Evolutionary conservation across 1,139 yeast species (phyloP), one percentile per base, ranked within the genome.

Genomic region (Debaryomycetaceae sp.): DNA sequence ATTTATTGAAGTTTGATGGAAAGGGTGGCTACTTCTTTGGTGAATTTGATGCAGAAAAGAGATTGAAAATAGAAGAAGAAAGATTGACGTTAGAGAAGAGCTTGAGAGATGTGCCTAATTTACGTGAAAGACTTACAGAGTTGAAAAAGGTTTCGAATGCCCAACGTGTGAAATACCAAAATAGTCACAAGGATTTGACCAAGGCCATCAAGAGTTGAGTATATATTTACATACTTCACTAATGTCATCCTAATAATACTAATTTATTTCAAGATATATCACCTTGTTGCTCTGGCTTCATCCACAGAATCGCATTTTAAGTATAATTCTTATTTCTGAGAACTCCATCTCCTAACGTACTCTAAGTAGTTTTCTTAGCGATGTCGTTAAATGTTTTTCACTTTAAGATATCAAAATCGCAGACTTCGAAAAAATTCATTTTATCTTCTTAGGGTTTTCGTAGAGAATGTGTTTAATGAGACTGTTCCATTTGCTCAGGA

Each of bases 1-100:
- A 78, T 53, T 77, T 91, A 45, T 70, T 91, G 47, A 91, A 88
- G 60, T 88, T 89, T 58, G 92, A 85, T 56, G 95, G 95, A 14
- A 80, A 83, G 55, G 94, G 95, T 2, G 81, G 83, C 4, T 87
- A 84, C 55, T 73, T 71, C 43, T 87, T 85, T 58, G 84, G 85
- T 6, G 70, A 74, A 47, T 72, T 87, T 38, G 80, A 86, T 60
- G 87, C 94, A 17, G 75, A 75, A 33, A 76, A 78, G 57, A 73
- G 94, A 51, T 71, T 87, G 48, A 69, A 72, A 44, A 75, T 82
- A 49, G 94, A 85, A 55, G 86, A 83, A 53, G 94, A 85, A 55
- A 72, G 87, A 55, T 70, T 82, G 41, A 71, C 66, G 39, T 65
- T 86, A 47, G 91, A 84, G 52, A 74, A 81, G 61, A 68, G 73